These are phyloP conservation scores for Bipolaris cookei DNA, from an alignment of 2,329 filamentous ascomycete species.

Conservation along the genomic window DNA sequence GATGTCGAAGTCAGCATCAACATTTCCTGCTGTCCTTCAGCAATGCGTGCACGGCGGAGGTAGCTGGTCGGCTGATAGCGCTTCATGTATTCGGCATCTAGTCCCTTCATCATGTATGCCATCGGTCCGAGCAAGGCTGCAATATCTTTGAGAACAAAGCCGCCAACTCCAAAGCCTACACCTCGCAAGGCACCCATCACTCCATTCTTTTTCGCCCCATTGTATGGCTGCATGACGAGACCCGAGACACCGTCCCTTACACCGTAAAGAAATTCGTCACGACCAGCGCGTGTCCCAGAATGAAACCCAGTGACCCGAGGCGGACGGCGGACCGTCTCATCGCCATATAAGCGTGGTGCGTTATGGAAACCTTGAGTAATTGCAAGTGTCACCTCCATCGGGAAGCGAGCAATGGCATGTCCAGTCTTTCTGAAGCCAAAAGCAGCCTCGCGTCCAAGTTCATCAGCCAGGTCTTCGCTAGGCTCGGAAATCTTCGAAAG, in stretches of 20 bases:
- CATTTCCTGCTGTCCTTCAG: slow-evolving; percentile 57
- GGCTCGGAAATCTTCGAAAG: slow-evolving; percentile 44
- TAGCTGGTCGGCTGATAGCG: slow-evolving; percentile 60
- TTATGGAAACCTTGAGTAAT: slow-evolving; percentile 75
- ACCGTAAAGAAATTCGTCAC: slow-evolving; percentile 67
- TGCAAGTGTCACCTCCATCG: slow-evolving; percentile 66
- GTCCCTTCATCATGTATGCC: slow-evolving; percentile 68
- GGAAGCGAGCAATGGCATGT: slow-evolving; percentile 61
- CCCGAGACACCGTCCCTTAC: slow-evolving; percentile 71
- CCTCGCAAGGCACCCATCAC: slow-evolving; percentile 60
- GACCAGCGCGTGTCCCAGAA: slow-evolving; percentile 66
- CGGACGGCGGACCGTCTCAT: slow-evolving; percentile 70
- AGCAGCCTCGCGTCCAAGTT: slow-evolving; percentile 57
- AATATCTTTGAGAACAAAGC: slow-evolving; percentile 69
- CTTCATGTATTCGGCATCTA: slow-evolving; percentile 65
- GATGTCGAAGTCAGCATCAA: slow-evolving; percentile 25
- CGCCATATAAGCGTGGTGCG: slow-evolving; percentile 71
- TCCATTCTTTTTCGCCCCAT: slow-evolving; percentile 63
- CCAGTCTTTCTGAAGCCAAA: slow-evolving; percentile 60
- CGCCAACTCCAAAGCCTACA: slow-evolving; percentile 67
- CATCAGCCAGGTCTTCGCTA: slow-evolving; percentile 41
- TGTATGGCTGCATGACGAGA: slow-evolving; percentile 64
- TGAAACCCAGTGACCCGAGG: slow-evolving; percentile 68
- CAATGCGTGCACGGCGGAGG: slow-evolving; percentile 64
- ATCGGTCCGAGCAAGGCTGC: slow-evolving; percentile 66